Base-by-base conservation (phyloP, 176 grass and related monocot genomes). In the Chloris gayana region DNA sequence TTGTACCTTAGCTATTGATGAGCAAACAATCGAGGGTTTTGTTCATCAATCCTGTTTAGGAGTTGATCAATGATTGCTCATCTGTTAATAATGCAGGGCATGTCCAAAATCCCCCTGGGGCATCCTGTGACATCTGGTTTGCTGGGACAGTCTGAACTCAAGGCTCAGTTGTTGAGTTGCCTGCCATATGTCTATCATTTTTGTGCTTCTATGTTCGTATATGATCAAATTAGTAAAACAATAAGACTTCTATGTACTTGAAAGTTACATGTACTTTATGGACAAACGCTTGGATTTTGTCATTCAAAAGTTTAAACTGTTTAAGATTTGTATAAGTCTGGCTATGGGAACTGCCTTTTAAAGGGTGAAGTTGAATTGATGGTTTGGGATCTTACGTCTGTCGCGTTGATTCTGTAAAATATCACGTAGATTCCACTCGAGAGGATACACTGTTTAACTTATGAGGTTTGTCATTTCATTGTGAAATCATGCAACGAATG, bases 171-270 rank as follows among this genome's bases (percentile, higher is more conserved):
- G 67, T 56, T 79, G 59, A 3, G 76, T 57, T 54, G 65, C 65
- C 67, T 32, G 15, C 9, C 70, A 44, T 76, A 46, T 80, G 82
- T 85, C 45, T 67, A 78, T 27, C 35, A 76, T 81, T 85, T 60
- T 60, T 38, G n/a, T 72, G 9, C 54, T 35, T 15, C 38, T 72
- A 59, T 78, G 49, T 35, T 80, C 30, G 2, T 74, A 27, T 6
- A 37, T 14, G 76, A 46, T 45, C 5, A 26, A 33, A 53, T 49
- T 66, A 46, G 9, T 37, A 5, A 67, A 3, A 54, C 57, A 46
- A n/a, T 37, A 9, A 67, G 4, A 54, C 46, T 7, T 81, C 2
- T 33, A 25, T 65, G 57, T 82, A 64, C 14, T 50, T 80, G 26
- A 72, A 29, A 49, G 13, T 8, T 72, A 9, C 14, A 9, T 50